Base-by-base conservation (phyloP, 225 moss, liverwort and hornwort genomes). In the Pseudoscleropodium purum region DNA sequence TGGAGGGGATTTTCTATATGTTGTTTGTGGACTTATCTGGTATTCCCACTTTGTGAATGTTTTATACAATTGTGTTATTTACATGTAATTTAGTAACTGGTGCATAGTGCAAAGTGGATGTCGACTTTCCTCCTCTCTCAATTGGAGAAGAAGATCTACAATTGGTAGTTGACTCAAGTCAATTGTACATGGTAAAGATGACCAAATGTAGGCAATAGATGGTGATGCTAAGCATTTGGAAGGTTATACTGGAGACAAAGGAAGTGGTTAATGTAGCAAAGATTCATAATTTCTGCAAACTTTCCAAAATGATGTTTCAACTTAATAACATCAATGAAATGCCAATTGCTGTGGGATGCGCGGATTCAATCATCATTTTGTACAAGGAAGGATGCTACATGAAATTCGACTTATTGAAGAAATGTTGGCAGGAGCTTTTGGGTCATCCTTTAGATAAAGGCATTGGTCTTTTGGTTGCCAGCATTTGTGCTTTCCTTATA, bases 101-200 rank as follows among this genome's bases (percentile, higher is more conserved):
- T 33, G 21, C 20, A 21, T 76, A 51, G 33, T 4, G 33, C 21
- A 76, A 21, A 51, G 7, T 49, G 2, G 51, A 75, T 51, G 20
- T 76, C 0, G 5, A 33, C 19, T 20, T 76, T 51, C 33, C 13
- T 33, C 49, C 19, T 31, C 21, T 76, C 7, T 76, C 51, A 33
- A 20, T 0, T 20, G 0, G 1, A 33, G 2, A 49, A 31, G 76
- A 51, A 13, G 2, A 33, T 33, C 51, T 0, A 75, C 21, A 76
- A 2, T 8, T 76, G 1, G 51, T 51, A 20, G 33, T 76, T 7
- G 20, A 33, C 21, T 51, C 6, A 3, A 5, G 51, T 33, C 7
- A 3, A 1, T 51, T 76, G 45, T 76, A 76, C 13, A 51, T 76
- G 51, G 51, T 76, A 13, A 21, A 33, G 34, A 19, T 47, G 19